phyloP scores from a whole-genome alignment of 2,329 filamentous ascomycete genomes.

The Aspergillus hiratsukae region DNA sequence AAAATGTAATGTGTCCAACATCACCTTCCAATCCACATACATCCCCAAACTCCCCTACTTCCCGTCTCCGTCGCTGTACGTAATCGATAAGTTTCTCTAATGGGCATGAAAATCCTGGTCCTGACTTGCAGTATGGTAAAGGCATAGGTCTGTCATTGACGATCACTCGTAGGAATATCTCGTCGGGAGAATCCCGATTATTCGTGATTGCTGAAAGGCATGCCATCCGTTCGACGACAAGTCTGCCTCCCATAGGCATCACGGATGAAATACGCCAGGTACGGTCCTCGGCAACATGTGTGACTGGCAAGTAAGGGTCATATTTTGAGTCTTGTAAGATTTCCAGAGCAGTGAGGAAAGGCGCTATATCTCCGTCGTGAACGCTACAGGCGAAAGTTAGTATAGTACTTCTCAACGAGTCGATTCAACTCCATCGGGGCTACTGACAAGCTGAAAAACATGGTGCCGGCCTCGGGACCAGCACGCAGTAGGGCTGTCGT shows the following conservation, averaged over 20 bases:
- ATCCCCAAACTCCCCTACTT: constrained; percentile 46
- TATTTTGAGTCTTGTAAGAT: constrained; percentile 41
- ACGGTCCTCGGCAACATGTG: constrained; percentile 41
- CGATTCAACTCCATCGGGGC: not conserved
- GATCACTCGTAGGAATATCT: constrained; percentile 48
- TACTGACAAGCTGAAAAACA: constrained; percentile 56
- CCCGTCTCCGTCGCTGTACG: constrained; percentile 37
- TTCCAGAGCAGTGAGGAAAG: constrained; percentile 50
- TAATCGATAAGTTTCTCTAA: constrained; percentile 41
- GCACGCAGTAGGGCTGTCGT: constrained; percentile 47
- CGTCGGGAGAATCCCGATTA: constrained; percentile 12
- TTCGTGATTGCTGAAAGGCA: constrained; percentile 29
- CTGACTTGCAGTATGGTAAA: constrained; percentile 44
- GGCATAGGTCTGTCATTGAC: constrained; percentile 55
- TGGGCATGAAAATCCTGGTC: constrained; percentile 47
- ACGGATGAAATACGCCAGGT: constrained; percentile 54
- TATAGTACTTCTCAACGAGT: not conserved
- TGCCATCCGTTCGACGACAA: constrained; percentile 51
- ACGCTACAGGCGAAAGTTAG: constrained; percentile 29
- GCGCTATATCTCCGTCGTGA: constrained; percentile 57
- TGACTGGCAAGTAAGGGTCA: constrained; percentile 42
- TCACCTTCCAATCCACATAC: constrained; percentile 45
- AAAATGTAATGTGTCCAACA: constrained; percentile 44
- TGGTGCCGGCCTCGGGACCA: constrained; percentile 41
- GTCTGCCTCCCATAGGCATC: constrained; percentile 54